phyloP scores from a whole-genome alignment of 805 yeast genomes.

The Tetrapisispora taiwanensis region DNA sequence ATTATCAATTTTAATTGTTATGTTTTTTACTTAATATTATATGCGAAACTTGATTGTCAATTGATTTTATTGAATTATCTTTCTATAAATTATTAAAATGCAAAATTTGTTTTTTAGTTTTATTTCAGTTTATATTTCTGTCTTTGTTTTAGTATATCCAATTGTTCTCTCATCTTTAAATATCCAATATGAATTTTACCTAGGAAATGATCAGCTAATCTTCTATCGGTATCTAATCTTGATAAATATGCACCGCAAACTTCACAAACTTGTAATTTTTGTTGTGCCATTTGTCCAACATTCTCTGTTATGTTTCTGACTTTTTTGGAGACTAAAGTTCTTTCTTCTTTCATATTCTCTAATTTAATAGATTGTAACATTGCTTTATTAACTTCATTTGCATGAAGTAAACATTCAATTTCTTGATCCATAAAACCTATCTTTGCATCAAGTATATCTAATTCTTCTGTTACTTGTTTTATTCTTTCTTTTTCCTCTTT shows the following conservation, averaged over 20 bases:
- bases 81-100: too few relatives aligned
- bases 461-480: conserved; percentile 41
- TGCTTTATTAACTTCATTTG: conserved; percentile 42
- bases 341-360: conserved; percentile 36
- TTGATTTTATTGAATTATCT: too few relatives aligned
- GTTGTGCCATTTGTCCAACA: conserved; percentile 78
- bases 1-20: too few relatives aligned
- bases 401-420: conserved; percentile 40
- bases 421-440: conserved; percentile 64
- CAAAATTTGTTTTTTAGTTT: background rate
- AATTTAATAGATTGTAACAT: conserved; percentile 40
- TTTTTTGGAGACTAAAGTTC: conserved; percentile 44
- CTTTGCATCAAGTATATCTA: conserved; percentile 51
- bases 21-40: too few relatives aligned
- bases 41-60: too few relatives aligned
- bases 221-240: conserved; percentile 73
- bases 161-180: conserved; percentile 58
- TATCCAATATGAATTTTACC: conserved; percentile 84
- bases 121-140: conserved; percentile 3
- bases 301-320: conserved; percentile 56
- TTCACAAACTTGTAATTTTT: conserved; percentile 81
- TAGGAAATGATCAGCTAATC: conserved; percentile 80
- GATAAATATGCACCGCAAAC: conserved; percentile 85
- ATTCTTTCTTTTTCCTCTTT: conserved; percentile 61
- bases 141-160: conserved; percentile 31